Conservation (phyloP, 1,284 basidiomycete genomes). For the Trametes versicolor region DNA sequence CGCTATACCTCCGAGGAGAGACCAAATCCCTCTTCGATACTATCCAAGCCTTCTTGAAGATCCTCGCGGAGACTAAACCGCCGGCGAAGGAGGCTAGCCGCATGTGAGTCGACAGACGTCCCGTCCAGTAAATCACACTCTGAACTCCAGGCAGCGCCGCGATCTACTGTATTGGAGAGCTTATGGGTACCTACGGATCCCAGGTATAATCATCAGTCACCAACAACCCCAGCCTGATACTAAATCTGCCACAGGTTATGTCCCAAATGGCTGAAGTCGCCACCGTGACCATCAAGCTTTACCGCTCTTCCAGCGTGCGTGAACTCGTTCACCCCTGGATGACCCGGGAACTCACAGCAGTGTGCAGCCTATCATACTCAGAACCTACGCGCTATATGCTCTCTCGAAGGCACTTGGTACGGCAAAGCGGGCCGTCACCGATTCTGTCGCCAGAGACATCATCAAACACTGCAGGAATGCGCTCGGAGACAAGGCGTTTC, state of each 20-base stretch:
- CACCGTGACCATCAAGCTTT: conserved; percentile 69
- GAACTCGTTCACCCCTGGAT: background rate
- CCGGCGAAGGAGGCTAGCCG: conserved; percentile 69
- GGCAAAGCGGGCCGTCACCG: conserved; percentile 87
- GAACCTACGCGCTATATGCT: conserved; percentile 83
- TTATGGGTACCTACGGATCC: conserved; percentile 86
- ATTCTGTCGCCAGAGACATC: conserved; percentile 84
- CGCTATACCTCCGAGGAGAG: conserved; percentile 86
- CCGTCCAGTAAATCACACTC: background rate
- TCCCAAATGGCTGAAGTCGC: conserved; percentile 91
- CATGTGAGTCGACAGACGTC: conserved; percentile 11
- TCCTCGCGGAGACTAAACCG: conserved; percentile 77
- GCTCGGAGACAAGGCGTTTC: conserved; percentile 85
- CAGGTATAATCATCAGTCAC: conserved; percentile 63
- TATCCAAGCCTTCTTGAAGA: conserved; percentile 81
- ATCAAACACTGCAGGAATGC: conserved; percentile 84
- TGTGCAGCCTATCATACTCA: conserved; percentile 77
- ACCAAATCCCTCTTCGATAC: conserved; percentile 89
- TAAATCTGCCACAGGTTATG: conserved; percentile 75
- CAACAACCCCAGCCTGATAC: conserved; percentile 16
- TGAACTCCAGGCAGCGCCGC: conserved; percentile 61
- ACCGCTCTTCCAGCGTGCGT: conserved; percentile 76
- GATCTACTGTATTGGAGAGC: conserved; percentile 86
- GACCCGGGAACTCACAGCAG: background rate
- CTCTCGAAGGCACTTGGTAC: conserved; percentile 81